These are phyloP conservation scores for Fraxinus paxiana DNA, from an alignment of 305 asterid genomes.

Conservation along the genomic window DNA sequence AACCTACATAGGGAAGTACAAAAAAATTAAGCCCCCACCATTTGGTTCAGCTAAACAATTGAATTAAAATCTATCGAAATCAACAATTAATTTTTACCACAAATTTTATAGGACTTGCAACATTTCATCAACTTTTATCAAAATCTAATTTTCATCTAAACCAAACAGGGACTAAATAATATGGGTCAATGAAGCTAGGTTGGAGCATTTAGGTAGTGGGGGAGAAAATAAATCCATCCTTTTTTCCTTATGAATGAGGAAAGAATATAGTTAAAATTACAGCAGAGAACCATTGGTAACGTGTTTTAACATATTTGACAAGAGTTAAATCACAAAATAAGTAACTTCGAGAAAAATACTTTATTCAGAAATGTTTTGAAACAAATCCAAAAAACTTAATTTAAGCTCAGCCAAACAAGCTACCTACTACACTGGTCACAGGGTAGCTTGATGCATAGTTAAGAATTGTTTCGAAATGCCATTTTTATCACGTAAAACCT, in stretches of 20 bases:
- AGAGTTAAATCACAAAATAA: background rate
- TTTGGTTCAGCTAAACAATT: background rate
- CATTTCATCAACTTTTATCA: background rate
- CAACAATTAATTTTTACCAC: background rate
- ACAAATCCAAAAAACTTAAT: background rate
- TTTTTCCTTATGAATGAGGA: background rate
- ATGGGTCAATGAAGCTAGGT: constrained; percentile 1
- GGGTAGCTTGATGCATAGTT: background rate
- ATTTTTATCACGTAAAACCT: background rate
- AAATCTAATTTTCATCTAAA: too few species aligned
- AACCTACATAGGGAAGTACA: constrained; percentile 36
- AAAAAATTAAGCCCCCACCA: background rate
- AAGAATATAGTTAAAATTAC: background rate
- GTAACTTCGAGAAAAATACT: background rate
- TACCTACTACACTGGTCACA: background rate
- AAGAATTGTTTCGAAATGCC: background rate
- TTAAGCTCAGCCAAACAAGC: background rate
- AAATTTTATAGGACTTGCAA: background rate
- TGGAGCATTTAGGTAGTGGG: background rate
- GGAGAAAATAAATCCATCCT: background rate
- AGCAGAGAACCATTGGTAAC: background rate
- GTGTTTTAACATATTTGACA: background rate
- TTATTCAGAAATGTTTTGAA: background rate
- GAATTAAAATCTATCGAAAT: background rate
- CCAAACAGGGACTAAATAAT: background rate